Conservation (phyloP, 495 filamentous ascomycete genomes). For the Penicillium macrosclerotiorum region DNA sequence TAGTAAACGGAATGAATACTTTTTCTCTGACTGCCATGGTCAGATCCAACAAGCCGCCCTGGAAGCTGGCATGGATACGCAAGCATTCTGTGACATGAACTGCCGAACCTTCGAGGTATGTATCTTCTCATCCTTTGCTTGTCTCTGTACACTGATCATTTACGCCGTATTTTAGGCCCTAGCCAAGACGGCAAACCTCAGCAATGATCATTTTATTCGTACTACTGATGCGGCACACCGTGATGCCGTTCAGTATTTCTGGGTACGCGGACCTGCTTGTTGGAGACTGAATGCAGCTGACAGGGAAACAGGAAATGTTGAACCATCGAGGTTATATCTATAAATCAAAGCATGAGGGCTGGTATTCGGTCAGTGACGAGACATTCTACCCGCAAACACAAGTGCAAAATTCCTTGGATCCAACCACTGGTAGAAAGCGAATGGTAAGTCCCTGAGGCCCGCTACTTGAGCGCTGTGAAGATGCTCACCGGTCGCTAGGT, state of each 20-base stretch:
- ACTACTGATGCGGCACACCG: constrained; percentile 82
- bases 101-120: constrained; percentile 49
- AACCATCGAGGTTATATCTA: constrained; percentile 79
- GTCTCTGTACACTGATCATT: neutral
- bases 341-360: constrained; percentile 80
- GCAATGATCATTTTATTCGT: constrained; percentile 82
- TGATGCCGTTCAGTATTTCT: constrained; percentile 88
- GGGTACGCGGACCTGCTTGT: constrained; percentile 50
- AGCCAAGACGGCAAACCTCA: constrained; percentile 63
- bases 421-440: constrained; percentile 74
- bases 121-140: neutral
- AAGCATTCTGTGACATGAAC: constrained; percentile 60
- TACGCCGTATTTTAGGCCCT: constrained; percentile 46
- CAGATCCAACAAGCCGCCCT: constrained; percentile 82
- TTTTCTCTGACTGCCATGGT: constrained; percentile 15
- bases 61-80: constrained; percentile 58
- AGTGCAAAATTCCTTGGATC: constrained; percentile 72
- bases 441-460: constrained; percentile 48
- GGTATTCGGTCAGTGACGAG: constrained; percentile 96
- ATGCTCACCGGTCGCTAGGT: constrained; percentile 37
- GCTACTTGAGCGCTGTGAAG: neutral
- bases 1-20: no score
- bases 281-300: constrained; percentile 9
- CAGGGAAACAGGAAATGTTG: constrained; percentile 54
- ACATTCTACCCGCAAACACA: constrained; percentile 82